These are phyloP conservation scores for Guyanaporus albipodus DNA, from an alignment of 768 basidiomycete species.

Conservation along the genomic window DNA sequence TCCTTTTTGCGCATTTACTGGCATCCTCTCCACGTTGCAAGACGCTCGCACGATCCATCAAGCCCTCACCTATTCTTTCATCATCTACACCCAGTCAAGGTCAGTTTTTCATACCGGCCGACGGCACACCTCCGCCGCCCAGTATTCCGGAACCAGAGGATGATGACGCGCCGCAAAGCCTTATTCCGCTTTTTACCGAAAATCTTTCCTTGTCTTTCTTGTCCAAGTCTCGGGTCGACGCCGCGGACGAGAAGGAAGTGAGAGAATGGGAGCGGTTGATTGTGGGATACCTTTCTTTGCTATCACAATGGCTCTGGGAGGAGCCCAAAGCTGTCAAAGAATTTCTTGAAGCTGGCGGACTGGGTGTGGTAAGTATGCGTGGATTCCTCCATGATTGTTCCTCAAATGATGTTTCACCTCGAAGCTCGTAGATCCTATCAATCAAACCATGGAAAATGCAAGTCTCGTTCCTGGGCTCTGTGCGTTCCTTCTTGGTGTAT, in stretches of 20 bases:
- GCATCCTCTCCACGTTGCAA: constrained; percentile 64
- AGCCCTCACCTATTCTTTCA: constrained; percentile 41
- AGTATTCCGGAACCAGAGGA: constrained; percentile 41
- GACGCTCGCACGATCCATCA: constrained; percentile 57
- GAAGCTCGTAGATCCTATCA: constrained; percentile 92
- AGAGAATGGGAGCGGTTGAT: constrained; percentile 90
- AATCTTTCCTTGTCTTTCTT: constrained; percentile 86
- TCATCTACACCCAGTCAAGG: constrained; percentile 33
- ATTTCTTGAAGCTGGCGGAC: constrained; percentile 85
- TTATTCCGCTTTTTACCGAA: constrained; percentile 85
- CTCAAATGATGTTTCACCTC: neutral
- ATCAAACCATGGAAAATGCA: constrained; percentile 84
- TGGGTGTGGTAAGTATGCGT: constrained; percentile 71
- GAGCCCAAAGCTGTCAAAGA: constrained; percentile 84
- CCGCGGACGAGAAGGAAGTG: constrained; percentile 59
- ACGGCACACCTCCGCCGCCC: constrained; percentile 42
- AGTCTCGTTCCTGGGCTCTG: constrained; percentile 85
- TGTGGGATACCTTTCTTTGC: constrained; percentile 76
- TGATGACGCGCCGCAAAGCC: constrained; percentile 62
- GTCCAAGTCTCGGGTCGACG: constrained; percentile 53
- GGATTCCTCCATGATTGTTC: neutral
- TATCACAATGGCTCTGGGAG: constrained; percentile 97
- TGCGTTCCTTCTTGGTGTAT: constrained; percentile 86
- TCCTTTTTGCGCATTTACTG: constrained; percentile 79
- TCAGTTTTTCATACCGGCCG: constrained; percentile 75